Conservation (phyloP, 1,284 basidiomycete species). For the Ceratobasidium sp. region DNA sequence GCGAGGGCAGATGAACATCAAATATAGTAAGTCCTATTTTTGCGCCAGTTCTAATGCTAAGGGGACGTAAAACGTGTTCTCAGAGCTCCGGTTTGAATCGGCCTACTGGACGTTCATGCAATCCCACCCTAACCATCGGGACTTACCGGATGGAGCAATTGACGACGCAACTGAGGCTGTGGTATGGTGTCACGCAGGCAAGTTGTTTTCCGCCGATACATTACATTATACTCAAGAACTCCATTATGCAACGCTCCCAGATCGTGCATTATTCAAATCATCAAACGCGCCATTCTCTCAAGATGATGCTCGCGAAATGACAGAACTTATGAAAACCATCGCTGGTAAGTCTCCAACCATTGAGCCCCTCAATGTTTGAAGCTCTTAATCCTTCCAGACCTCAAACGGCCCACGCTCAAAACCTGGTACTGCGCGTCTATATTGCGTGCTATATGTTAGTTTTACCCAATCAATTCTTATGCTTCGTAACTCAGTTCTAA, state of each 20-base stretch:
- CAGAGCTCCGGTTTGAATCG: conserved; percentile 3
- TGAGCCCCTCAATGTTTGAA: no score
- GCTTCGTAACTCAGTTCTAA: not conserved
- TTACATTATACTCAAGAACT: no score
- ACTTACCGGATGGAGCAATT: not conserved
- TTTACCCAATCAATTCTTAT: not conserved
- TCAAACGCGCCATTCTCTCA: conserved; percentile 2
- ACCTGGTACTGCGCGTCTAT: conserved; percentile 11
- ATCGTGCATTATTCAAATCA: not conserved
- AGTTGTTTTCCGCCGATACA: no score
- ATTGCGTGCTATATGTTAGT: not conserved
- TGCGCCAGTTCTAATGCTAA: not conserved
- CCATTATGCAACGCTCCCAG: not conserved
- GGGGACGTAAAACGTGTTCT: no score
- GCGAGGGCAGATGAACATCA: not conserved
- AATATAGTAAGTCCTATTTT: not conserved
- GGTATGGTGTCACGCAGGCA: conserved; percentile 42
- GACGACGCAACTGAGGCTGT: conserved; percentile 35
- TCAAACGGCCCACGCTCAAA: not conserved
- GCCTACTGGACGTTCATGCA: conserved; percentile 41
- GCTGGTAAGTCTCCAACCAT: not conserved
- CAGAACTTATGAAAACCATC: conserved; percentile 3
- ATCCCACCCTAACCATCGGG: conserved; percentile 35
- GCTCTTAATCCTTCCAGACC: not conserved
- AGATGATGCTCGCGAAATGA: not conserved